Evolutionary conservation across 108 stramenopile genomes (phyloP), one percentile per base, ranked within the genome.

Genomic region (Cyclotella cryptica): DNA sequence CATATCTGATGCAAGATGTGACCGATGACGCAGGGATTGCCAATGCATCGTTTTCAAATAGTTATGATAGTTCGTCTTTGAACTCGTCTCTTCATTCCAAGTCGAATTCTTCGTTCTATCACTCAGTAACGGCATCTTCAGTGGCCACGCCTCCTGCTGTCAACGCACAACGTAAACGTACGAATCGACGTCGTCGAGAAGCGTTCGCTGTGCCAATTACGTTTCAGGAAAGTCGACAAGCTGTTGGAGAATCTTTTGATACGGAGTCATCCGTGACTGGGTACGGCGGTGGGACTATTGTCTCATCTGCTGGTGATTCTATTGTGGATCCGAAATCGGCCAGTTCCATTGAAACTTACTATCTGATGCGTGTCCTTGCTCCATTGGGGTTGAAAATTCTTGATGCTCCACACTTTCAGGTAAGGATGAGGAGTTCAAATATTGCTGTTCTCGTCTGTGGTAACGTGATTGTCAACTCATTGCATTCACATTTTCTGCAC

Each of bases 381-480:
- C 92, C 92, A 11, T 54, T 81, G 15, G 94, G 94, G 18, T 80
- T 96, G 40, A 92, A 92, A 68, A 93, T 96, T 59, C 70, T 96
- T 45, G 94, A 96, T 83, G 89, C 92, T 44, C 91, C 92, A 27
- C 91, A 96, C 41, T 92, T 92, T 82, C 94, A 96, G 76, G 77
- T 78, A 35, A 18, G 66, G 30, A 1, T 11, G 29, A 26, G 61
- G 3, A 28, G 55, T 24, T 13, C 24, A 27, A 66, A 58, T 52
- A 43, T 11, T 35, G 28, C 51, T 46, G 3, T 64, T 74, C 29
- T 17, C 45, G 54, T 49, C 35, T 14, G 21, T 19, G 14, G 21
- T 15, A 43, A 44, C 55, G 1, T 27, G 26, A 17, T 27, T 7
- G 5, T 58, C 24, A 26, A 30, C 43, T 45, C 53, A 69, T 52